phyloP scores from a whole-genome alignment of 2,329 filamentous ascomycete species.

The Neonectria sp. region DNA sequence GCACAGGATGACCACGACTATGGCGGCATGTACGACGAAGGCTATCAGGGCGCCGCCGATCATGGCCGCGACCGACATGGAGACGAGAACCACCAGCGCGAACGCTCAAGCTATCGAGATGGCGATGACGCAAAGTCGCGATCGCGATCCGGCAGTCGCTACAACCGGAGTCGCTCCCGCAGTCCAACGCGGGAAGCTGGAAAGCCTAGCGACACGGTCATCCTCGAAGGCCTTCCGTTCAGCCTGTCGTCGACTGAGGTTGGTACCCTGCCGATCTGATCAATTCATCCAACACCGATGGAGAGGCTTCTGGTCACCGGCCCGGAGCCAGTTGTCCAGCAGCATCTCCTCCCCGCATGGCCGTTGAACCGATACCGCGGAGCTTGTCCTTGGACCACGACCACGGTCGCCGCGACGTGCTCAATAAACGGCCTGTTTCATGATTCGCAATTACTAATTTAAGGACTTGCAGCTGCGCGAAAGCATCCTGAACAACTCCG shows the following conservation, averaged over 20 bases:
- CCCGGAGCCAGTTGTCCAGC: constrained; percentile 27
- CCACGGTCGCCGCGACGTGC: constrained; percentile 26
- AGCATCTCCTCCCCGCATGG: constrained; percentile 4
- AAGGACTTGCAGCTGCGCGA: constrained; percentile 53
- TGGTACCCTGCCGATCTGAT: constrained; percentile 51
- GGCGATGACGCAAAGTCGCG: constrained; percentile 42
- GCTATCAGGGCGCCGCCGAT: constrained; percentile 48
- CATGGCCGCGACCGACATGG: constrained; percentile 42
- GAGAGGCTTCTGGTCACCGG: constrained; percentile 24
- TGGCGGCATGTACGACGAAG: constrained; percentile 58
- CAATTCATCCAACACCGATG: constrained; percentile 23
- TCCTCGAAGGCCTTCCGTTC: constrained; percentile 68
- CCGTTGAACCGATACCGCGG: constrained; percentile 14
- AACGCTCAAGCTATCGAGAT: constrained; percentile 38
- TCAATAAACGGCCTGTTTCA: constrained; percentile 29
- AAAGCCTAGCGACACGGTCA: constrained; percentile 65
- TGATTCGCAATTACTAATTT: constrained; percentile 47
- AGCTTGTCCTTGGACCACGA: constrained; percentile 21
- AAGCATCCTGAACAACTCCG: constrained; percentile 52
- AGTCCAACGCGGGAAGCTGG: constrained; percentile 57
- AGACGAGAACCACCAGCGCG: constrained; percentile 37
- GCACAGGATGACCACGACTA: constrained; percentile 52
- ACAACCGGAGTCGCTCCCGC: constrained; percentile 52
- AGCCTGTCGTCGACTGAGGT: constrained; percentile 67
- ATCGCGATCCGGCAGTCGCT: constrained; percentile 46